Percentiles rank a stretch among this genome's conserved stretches.
These are phyloP conservation scores for Russula sp. DNA, from an alignment of 768 basidiomycete species.

Conservation along the genomic window DNA sequence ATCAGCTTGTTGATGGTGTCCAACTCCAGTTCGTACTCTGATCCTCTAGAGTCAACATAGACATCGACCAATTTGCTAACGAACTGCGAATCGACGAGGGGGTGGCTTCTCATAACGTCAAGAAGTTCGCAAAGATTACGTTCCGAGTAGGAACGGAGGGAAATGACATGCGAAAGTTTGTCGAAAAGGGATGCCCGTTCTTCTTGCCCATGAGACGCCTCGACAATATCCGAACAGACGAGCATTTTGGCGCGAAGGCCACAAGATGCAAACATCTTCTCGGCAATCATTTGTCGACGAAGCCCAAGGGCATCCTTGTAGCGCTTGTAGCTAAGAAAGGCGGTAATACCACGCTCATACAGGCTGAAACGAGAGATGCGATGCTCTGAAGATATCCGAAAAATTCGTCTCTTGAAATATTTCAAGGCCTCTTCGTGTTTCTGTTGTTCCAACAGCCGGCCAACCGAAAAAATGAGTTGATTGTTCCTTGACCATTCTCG, in stretches of 20 bases:
- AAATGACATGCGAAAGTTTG: conserved; percentile 22
- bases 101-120: conserved; percentile 22
- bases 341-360: conserved; percentile 37
- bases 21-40: conserved; percentile 13
- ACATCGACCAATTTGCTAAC: conserved; percentile 20
- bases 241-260: conserved; percentile 38
- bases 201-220: conserved; percentile 24
- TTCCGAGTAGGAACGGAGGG: conserved; percentile 27
- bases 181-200: conserved; percentile 22
- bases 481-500: background rate
- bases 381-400: background rate
- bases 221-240: conserved; percentile 32
- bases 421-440: background rate
- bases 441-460: background rate
- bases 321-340: conserved; percentile 36
- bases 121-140: conserved; percentile 33
- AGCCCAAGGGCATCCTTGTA: conserved; percentile 38
- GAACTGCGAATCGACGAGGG: conserved; percentile 14
- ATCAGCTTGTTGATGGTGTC: conserved; percentile 24
- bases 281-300: conserved; percentile 38
- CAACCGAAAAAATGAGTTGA: background rate
- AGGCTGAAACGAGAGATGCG: conserved; percentile 14
- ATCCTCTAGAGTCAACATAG: conserved; percentile 13
- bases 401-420: background rate
- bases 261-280: conserved; percentile 35